Evolutionary conservation across 2,329 filamentous ascomycete genomes (phyloP).

Genomic region (Cadophora sp.): DNA sequence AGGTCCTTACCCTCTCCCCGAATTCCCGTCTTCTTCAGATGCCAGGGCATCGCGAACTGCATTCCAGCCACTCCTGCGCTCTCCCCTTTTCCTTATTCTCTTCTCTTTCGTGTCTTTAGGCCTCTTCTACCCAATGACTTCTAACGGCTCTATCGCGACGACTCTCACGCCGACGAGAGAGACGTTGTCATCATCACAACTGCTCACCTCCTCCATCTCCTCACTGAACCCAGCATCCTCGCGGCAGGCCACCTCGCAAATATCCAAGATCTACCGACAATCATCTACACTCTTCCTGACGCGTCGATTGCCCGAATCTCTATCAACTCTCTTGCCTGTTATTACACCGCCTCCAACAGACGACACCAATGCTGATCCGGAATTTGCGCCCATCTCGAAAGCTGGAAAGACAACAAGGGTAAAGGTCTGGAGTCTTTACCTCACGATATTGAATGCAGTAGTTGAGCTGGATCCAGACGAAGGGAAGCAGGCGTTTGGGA

Average conservation of each 20-base stretch:
- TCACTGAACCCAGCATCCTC: slow-evolving; percentile 67
- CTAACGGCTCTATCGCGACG: slow-evolving; percentile 39
- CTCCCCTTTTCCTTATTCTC: slow-evolving; percentile 23
- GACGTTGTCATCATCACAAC: slow-evolving; percentile 59
- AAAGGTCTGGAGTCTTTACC: slow-evolving; percentile 97
- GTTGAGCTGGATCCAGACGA: slow-evolving; percentile 89
- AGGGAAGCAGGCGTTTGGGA: slow-evolving; percentile 87
- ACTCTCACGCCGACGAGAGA: slow-evolving; percentile 47
- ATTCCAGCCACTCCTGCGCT: slow-evolving; percentile 29
- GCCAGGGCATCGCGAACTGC: slow-evolving; percentile 30
- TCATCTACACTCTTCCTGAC: slow-evolving; percentile 94
- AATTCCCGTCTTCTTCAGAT: slow-evolving; percentile 6
- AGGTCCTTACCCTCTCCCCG: slow-evolving; percentile 20
- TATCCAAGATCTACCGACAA: slow-evolving; percentile 93
- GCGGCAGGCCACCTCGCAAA: slow-evolving; percentile 70
- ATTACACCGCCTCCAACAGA: slow-evolving; percentile 63
- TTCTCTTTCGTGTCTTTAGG: slow-evolving; percentile 22
- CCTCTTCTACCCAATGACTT: slow-evolving; percentile 38
- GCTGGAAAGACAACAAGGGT: slow-evolving; percentile 84
- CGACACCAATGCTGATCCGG: slow-evolving; percentile 47
- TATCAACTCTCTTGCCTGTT: slow-evolving; percentile 83
- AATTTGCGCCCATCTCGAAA: slow-evolving; percentile 71
- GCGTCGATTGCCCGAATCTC: slow-evolving; percentile 86
- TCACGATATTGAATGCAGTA: slow-evolving; percentile 91
- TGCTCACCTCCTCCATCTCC: slow-evolving; percentile 71